These are phyloP conservation scores for Bipolaris sorokiniana DNA, from an alignment of 2,329 filamentous ascomycete species.

Conservation along the genomic window DNA sequence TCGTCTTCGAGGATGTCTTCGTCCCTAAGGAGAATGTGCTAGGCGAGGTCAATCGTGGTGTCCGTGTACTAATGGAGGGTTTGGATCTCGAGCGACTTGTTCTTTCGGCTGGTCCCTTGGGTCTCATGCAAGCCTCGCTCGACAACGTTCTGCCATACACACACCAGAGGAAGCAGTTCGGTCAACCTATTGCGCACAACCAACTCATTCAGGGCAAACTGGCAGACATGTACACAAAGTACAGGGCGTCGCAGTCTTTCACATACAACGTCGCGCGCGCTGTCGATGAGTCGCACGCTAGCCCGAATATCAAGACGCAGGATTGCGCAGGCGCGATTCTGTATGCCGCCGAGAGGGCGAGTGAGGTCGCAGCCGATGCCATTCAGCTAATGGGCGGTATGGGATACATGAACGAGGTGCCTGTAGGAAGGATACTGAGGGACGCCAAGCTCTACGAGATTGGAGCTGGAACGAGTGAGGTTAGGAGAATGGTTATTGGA, in stretches of 20 bases:
- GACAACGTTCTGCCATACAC: constrained; percentile 88
- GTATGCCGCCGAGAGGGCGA: constrained; percentile 89
- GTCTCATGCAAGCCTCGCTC: constrained; percentile 90
- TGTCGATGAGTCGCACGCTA: constrained; percentile 65
- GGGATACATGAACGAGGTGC: constrained; percentile 95
- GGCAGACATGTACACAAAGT: constrained; percentile 97
- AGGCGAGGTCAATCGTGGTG: constrained; percentile 79
- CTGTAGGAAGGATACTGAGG: constrained; percentile 81
- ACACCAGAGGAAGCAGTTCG: constrained; percentile 89
- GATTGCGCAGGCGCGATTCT: constrained; percentile 95
- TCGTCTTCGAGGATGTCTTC: constrained; percentile 89
- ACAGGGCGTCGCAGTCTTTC: constrained; percentile 82
- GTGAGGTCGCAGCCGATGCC: constrained; percentile 83
- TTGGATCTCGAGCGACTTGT: constrained; percentile 93
- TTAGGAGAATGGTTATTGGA: constrained; percentile 92
- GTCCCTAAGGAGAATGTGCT: constrained; percentile 83
- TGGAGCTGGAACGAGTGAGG: constrained; percentile 92
- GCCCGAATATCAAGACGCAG: constrained; percentile 73
- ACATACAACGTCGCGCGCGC: constrained; percentile 81
- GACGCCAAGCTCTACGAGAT: constrained; percentile 91
- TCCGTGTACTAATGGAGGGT: constrained; percentile 93
- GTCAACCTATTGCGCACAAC: constrained; percentile 83
- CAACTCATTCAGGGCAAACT: constrained; percentile 92
- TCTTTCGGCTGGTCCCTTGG: constrained; percentile 85
- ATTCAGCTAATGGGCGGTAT: constrained; percentile 94